A percentile compares a stretch with the other conserved stretches of the same genome.
These are phyloP conservation scores for Rhodotorula kratochvilovae DNA, from an alignment of 768 basidiomycete species.

Conservation along the genomic window DNA sequence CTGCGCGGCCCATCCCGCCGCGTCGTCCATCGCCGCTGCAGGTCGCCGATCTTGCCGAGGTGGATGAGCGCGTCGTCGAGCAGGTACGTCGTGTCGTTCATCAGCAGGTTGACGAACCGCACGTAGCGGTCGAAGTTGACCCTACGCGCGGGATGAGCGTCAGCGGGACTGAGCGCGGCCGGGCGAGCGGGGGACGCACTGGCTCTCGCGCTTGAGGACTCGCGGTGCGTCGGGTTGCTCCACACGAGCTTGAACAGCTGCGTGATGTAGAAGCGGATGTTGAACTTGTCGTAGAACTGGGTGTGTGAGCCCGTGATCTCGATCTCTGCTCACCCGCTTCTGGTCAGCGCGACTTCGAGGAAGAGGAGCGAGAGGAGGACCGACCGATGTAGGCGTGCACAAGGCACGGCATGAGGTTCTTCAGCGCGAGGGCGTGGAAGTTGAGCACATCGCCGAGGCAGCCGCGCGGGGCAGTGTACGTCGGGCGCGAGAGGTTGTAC, in stretches of 20 bases:
- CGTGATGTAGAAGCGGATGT: conserved; percentile 56
- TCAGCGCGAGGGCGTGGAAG: conserved; percentile 74
- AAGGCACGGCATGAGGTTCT: conserved; percentile 81
- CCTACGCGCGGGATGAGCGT: conserved; percentile 49
- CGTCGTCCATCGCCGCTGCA: conserved; percentile 82
- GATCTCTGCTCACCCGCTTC: conserved; percentile 63
- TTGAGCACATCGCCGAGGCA: conserved; percentile 79
- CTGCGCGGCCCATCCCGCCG: conserved; percentile 62
- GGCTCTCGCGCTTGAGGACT: conserved; percentile 76
- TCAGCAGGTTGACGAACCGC: conserved; percentile 92
- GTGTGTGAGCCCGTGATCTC: conserved; percentile 96
- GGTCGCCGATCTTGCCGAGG: conserved; percentile 77
- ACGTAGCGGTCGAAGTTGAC: conserved; percentile 82
- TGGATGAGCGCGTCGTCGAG: conserved; percentile 93
- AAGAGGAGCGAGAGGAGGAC: conserved; percentile 36
- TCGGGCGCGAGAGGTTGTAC: conserved; percentile 64
- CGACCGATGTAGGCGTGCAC: conserved; percentile 91
- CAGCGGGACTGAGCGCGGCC: not conserved
- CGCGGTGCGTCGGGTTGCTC: conserved; percentile 81
- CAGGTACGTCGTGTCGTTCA: conserved; percentile 97
- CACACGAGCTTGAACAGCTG: conserved; percentile 83
- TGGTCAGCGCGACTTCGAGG: not conserved
- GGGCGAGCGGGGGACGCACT: conserved; percentile 54
- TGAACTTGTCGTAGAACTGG: conserved; percentile 96
- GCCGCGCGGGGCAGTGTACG: conserved; percentile 61